phyloP scores from a whole-genome alignment of 305 asterid genomes.

The Solanum hybrid region DNA sequence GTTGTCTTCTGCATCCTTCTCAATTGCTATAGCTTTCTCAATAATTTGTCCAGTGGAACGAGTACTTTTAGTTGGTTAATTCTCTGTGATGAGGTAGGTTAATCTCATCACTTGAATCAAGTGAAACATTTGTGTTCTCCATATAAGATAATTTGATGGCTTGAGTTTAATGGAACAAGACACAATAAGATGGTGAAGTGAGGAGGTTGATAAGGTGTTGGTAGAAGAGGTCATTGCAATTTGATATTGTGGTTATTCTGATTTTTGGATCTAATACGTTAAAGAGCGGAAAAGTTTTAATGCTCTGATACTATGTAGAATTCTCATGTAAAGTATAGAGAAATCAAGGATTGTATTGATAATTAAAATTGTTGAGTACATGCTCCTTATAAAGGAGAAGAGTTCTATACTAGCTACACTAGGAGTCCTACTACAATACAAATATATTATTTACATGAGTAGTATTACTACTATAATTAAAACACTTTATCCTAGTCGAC shows the following conservation, averaged over 20 bases:
- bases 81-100: not conserved
- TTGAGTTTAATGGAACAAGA: not conserved
- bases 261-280: not conserved
- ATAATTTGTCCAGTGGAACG: not conserved
- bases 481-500: not conserved
- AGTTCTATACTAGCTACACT: too few species aligned
- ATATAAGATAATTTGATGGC: not conserved
- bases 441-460: too few species aligned
- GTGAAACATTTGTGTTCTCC: not conserved
- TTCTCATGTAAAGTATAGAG: not conserved
- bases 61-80: not conserved
- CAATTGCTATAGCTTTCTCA: not conserved
- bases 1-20: not conserved
- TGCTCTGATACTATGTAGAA: not conserved
- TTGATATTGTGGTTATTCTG: not conserved
- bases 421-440: not conserved
- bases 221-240: not conserved
- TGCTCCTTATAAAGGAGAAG: not conserved
- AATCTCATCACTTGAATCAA: not conserved
- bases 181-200: not conserved
- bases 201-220: not conserved
- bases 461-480: not conserved
- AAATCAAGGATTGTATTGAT: not conserved
- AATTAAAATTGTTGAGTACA: not conserved
- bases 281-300: not conserved